phyloP scores from a whole-genome alignment of 345 rosid species.

The Brassica carinata region DNA sequence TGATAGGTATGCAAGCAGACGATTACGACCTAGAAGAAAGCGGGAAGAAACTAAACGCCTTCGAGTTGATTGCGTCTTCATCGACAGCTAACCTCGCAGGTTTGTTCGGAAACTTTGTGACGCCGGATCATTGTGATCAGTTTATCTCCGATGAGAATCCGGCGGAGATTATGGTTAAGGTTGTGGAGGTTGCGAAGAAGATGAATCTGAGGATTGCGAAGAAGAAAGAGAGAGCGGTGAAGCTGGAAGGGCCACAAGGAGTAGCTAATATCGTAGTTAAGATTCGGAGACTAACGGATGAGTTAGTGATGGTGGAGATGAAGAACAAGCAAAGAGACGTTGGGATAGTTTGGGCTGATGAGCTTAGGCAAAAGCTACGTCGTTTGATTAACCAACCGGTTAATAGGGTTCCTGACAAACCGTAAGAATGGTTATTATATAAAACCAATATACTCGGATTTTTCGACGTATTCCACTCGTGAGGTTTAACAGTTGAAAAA shows the following conservation, averaged over 20 bases:
- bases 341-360: constrained; percentile 53
- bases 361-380: constrained; percentile 47
- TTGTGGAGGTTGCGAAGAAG: constrained; percentile 44
- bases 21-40: constrained; percentile 47
- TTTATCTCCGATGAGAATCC: constrained; percentile 56
- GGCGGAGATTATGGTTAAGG: constrained; percentile 44
- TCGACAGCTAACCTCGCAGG: constrained; percentile 59
- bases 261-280: constrained; percentile 47
- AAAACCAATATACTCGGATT: constrained; percentile 7
- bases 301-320: constrained; percentile 60
- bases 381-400: constrained; percentile 49
- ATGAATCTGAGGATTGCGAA: constrained; percentile 40
- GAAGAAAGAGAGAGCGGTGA: constrained; percentile 49
- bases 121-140: constrained; percentile 44
- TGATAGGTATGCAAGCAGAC: constrained; percentile 37
- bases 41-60: constrained; percentile 55
- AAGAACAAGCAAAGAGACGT: constrained; percentile 44
- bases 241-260: constrained; percentile 58
- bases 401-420: constrained; percentile 14
- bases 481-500: constrained; percentile 2
- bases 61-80: constrained; percentile 65
- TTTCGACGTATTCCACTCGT: not conserved
- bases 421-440: not conserved
- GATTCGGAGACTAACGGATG: constrained; percentile 50
- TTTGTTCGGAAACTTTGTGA: constrained; percentile 47